phyloP scores from a whole-genome alignment of 441 rosid genomes.

The Adansonia gregorii region DNA sequence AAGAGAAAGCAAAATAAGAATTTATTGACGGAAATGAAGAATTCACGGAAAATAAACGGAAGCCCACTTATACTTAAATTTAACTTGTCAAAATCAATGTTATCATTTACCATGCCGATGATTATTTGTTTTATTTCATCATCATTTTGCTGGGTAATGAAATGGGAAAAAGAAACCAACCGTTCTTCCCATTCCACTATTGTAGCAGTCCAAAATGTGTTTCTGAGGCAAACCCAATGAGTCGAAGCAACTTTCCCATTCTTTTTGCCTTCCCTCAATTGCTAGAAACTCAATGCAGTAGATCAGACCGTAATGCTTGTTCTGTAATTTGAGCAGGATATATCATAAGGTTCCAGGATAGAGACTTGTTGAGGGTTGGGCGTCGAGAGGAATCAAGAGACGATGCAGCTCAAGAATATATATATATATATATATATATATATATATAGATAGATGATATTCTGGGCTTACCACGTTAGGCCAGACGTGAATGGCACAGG shows the following conservation, averaged over 20 bases:
- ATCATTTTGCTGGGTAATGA: neutral
- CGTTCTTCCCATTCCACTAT: conserved; percentile 43
- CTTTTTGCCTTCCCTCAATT: conserved; percentile 41
- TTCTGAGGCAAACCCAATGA: conserved; percentile 38
- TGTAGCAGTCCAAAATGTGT: conserved; percentile 41
- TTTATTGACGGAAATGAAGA: neutral
- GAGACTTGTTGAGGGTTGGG: neutral
- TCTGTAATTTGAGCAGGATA: conserved; percentile 32
- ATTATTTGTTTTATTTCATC: neutral
- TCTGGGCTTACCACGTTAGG: conserved; percentile 41
- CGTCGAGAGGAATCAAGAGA: neutral
- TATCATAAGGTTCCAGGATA: neutral
- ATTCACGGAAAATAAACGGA: neutral
- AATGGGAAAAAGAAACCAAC: conserved; percentile 28
- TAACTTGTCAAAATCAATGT: neutral
- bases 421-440: too few species aligned
- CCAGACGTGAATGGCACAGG: conserved; percentile 49
- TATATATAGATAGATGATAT: neutral
- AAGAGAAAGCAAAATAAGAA: neutral
- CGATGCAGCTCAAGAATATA: neutral
- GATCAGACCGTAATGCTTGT: conserved; percentile 45
- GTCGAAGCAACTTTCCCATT: conserved; percentile 47
- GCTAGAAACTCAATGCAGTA: conserved; percentile 51
- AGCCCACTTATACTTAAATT: neutral
- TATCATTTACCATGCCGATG: neutral